Percentiles rank a stretch among this genome's conserved stretches.
phyloP scores from a whole-genome alignment of 352 stramenopile species.

The Phytopythium oedochilum region DNA sequence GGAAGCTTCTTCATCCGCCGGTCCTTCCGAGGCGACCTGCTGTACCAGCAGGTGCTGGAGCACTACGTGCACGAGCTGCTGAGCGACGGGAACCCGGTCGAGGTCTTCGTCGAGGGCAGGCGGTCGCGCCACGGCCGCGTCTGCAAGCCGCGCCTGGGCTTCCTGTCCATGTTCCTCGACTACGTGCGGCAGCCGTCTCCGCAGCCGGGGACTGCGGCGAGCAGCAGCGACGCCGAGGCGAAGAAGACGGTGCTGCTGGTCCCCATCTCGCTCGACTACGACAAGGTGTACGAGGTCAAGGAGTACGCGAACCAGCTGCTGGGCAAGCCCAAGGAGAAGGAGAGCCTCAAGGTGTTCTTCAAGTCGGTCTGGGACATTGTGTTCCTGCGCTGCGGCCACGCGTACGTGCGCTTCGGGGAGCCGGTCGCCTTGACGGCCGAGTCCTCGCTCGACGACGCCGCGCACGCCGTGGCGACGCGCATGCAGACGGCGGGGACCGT shows the following conservation, averaged over 20 bases:
- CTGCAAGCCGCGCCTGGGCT: conserved; percentile 63
- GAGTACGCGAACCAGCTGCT: conserved; percentile 86
- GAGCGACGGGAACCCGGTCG: conserved; percentile 72
- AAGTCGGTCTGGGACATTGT: conserved; percentile 70
- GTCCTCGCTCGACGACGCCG: conserved; percentile 40
- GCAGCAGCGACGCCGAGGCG: too few species aligned
- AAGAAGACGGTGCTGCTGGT: conserved; percentile 70
- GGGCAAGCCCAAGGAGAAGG: conserved; percentile 80
- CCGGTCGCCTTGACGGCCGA: conserved; percentile 52
- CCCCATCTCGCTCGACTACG: conserved; percentile 87
- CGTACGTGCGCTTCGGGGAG: conserved; percentile 82
- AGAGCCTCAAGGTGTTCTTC: conserved; percentile 70
- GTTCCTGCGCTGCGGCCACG: conserved; percentile 70
- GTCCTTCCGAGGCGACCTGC: conserved; percentile 58
- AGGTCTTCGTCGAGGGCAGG: conserved; percentile 89
- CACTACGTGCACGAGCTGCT: conserved; percentile 84
- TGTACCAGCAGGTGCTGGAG: conserved; percentile 85
- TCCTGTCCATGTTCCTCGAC: conserved; percentile 69
- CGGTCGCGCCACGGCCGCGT: conserved; percentile 78
- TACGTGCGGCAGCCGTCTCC: conserved; percentile 28
- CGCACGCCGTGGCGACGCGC: conserved; percentile 44
- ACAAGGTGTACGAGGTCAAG: conserved; percentile 86
- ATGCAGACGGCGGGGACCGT: conserved; percentile 78
- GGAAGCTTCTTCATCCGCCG: conserved; percentile 90
- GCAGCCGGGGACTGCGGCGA: not conserved